Evolutionary conservation across 2,329 filamentous ascomycete genomes (phyloP), one percentile per base, ranked within the genome.

Genomic region (Aspergillus sp.): DNA sequence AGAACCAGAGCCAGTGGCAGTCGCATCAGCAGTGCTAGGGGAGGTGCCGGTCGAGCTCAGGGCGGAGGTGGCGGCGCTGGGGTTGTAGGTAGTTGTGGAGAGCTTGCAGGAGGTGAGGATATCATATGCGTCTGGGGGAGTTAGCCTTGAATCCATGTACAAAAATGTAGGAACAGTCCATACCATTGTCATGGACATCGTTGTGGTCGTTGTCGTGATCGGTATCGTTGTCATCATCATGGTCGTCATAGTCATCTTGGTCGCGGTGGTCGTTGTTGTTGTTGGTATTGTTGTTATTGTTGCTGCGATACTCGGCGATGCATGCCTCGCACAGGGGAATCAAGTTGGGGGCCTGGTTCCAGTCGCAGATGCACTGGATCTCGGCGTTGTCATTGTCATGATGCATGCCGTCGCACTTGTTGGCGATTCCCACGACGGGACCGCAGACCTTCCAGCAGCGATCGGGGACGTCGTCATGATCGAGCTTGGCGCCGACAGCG

Each of bases 261-360:
- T 57, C 55, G 2, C 38, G 21, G 21, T 59, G 21, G n/a, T 64
- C 61, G 13, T 62, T 32, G 13, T 62, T 50, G 9, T 57, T n/a
- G 23, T 53, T 29, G 23, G 53, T 21, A 19, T 58, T 47, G 6
- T 55, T 25, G 19, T 55, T 16, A n/a, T 56, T 52, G 16, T 53
- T 50, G 14, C 55, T 40, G 21, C 58, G 56, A 47, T 64, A 61
- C 44, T 68, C 54, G n/a, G 64, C 57, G 17, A 69, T 69, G 31
- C 67, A 69, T 29, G 66, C 67, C n/a, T 66, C 64, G 32, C 67
- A 69, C 34, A 64, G 57, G 4, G 67, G 66, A 14, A 69, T 53
- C n/a, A 61, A 54, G 6, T 54, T 63, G n/a, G 57, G 51, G 9
- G 64, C 64, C 20, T 55, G 45, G 10, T 58, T 52, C 64, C 61